phyloP scores from a whole-genome alignment of 1,139 yeast genomes.

The Hyphopichia burtonii region DNA sequence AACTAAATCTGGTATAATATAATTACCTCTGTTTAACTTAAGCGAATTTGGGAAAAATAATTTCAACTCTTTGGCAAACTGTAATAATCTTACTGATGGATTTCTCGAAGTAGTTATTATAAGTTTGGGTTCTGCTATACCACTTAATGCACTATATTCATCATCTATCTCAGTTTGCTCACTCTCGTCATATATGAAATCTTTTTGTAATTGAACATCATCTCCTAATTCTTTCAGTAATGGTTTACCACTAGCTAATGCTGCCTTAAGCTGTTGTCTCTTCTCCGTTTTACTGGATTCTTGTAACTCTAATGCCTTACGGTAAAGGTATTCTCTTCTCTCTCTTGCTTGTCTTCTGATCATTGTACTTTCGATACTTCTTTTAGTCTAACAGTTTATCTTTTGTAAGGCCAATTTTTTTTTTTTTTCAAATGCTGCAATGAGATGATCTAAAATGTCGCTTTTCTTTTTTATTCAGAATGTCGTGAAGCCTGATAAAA shows the following conservation, averaged over 20 bases:
- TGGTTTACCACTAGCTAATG: constrained; percentile 89
- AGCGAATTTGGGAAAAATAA: constrained; percentile 87
- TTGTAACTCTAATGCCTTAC: constrained; percentile 85
- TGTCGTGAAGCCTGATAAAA: not conserved
- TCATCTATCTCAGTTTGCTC: constrained; percentile 72
- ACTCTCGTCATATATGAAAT: constrained; percentile 81
- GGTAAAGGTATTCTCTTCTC: constrained; percentile 86
- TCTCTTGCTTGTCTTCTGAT: constrained; percentile 93
- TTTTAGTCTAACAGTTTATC: not conserved
- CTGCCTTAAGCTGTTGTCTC: constrained; percentile 81
- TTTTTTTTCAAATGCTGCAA: constrained; percentile 1
- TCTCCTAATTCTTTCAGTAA: constrained; percentile 88
- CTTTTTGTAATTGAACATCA: constrained; percentile 75
- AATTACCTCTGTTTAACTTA: constrained; percentile 89
- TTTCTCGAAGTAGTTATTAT: constrained; percentile 93
- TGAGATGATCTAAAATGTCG: constrained; percentile 1
- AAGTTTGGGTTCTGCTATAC: constrained; percentile 87
- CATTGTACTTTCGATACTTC: constrained; percentile 28
- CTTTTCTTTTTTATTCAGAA: not conserved
- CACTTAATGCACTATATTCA: constrained; percentile 85
- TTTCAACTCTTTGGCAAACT: constrained; percentile 90
- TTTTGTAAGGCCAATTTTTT: not conserved
- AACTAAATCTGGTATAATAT: constrained; percentile 81
- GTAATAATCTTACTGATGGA: constrained; percentile 80
- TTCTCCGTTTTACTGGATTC: constrained; percentile 85